Percentiles rank a stretch among this genome's conserved stretches.
phyloP scores from a whole-genome alignment of 208 protist genomes.

The Strigomonas culicis region DNA sequence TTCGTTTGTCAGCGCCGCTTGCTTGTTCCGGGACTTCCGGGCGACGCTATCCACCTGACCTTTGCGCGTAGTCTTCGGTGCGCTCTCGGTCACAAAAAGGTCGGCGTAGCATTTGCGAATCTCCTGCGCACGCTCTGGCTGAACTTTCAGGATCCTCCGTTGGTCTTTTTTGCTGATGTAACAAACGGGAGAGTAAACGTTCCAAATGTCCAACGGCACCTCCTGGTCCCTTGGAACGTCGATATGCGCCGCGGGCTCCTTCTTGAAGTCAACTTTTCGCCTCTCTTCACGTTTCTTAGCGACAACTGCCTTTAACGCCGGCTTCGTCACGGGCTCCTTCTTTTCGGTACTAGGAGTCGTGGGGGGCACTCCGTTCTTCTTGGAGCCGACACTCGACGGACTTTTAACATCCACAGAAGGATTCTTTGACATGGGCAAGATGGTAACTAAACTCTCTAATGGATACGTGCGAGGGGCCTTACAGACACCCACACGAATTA shows the following conservation, averaged over 20 bases:
- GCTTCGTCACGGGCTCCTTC: too few species aligned
- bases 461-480: too few species aligned
- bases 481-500: too few species aligned
- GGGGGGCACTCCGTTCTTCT: too few species aligned
- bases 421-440: too few species aligned
- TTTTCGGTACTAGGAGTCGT: too few species aligned
- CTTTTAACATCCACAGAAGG: too few species aligned
- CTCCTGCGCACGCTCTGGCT: constrained; percentile 18
- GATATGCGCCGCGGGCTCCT: constrained; percentile 3
- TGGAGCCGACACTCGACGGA: too few species aligned
- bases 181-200: constrained; percentile 41
- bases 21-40: background rate
- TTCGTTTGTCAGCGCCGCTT: background rate
- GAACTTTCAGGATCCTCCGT: constrained; percentile 25
- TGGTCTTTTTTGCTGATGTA: constrained; percentile 43
- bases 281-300: background rate
- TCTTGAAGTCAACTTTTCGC: background rate
- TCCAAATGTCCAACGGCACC: constrained; percentile 38
- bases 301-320: too few species aligned
- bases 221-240: constrained; percentile 36
- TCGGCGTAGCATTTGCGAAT: background rate
- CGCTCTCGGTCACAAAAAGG: constrained; percentile 2
- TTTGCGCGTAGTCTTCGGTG: background rate
- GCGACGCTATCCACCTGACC: background rate
- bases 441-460: too few species aligned